phyloP scores from a whole-genome alignment of 2,329 filamentous ascomycete genomes.

The Ophiostoma himal-ulmi region DNA sequence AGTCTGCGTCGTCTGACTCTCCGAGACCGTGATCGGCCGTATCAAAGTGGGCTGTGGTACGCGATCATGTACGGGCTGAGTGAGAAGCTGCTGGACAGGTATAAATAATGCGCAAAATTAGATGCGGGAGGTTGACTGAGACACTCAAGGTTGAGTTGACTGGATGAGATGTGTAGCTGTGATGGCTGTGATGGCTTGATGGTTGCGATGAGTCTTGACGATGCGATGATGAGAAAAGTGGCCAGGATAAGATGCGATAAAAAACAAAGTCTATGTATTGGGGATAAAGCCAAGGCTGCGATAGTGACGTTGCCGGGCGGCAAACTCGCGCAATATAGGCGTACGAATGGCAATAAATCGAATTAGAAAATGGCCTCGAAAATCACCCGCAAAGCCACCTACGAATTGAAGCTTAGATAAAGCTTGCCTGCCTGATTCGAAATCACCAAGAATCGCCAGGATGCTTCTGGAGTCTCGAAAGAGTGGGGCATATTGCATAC shows the following conservation, averaged over 20 bases:
- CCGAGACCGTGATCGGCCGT: not conserved
- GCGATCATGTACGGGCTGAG: not conserved
- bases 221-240: not conserved
- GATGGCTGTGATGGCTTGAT: not conserved
- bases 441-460: conserved; percentile 1
- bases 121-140: not conserved
- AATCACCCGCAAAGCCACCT: not conserved
- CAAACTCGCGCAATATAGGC: not conserved
- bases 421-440: conserved; percentile 2
- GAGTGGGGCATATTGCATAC: not conserved
- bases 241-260: not conserved
- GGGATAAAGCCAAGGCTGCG: not conserved
- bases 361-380: not conserved
- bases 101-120: not conserved
- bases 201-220: not conserved
- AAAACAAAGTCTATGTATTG: not conserved
- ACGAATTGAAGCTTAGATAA: not conserved
- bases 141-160: not conserved
- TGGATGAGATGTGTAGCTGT: not conserved
- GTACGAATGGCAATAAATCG: not conserved
- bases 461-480: not conserved
- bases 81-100: not conserved
- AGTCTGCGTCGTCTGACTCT: not conserved
- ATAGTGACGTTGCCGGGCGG: not conserved
- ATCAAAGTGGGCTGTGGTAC: not conserved